phyloP scores from a whole-genome alignment of 352 stramenopile species.

The Hyaloperonospora arabidopsidis region DNA sequence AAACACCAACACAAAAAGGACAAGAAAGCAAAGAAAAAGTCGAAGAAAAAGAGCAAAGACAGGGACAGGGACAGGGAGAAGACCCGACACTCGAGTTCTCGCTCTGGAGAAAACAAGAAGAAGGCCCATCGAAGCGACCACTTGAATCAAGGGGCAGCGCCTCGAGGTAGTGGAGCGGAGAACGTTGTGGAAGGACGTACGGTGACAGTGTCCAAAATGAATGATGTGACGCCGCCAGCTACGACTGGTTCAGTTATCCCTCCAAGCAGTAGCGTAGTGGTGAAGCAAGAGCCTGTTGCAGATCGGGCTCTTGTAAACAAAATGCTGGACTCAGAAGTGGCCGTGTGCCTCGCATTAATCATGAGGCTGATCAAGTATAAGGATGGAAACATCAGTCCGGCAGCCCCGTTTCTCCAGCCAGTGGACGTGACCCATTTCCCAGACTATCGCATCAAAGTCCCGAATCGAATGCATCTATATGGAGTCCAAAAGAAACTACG shows the following conservation, averaged over 20 bases:
- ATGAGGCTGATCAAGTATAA: conserved; percentile 86
- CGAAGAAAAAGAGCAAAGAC: conserved; percentile 69
- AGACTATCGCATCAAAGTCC: conserved; percentile 81
- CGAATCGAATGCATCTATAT: conserved; percentile 79
- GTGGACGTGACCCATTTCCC: conserved; percentile 78
- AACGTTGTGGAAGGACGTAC: conserved; percentile 3
- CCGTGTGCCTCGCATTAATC: conserved; percentile 49
- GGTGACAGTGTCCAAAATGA: background rate
- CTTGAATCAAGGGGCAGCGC: conserved; percentile 2
- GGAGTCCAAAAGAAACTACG: conserved; percentile 79
- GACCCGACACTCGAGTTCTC: conserved; percentile 29
- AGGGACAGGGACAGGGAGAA: conserved; percentile 48
- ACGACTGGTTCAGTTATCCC: conserved; percentile 4
- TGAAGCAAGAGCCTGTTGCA: conserved; percentile 20
- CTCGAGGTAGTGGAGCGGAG: conserved; percentile 7
- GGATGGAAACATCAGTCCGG: conserved; percentile 58
- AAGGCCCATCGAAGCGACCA: conserved; percentile 32
- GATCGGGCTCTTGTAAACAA: conserved; percentile 18
- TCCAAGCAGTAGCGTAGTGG: conserved; percentile 17
- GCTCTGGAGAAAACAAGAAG: conserved; percentile 33
- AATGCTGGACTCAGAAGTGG: conserved; percentile 52
- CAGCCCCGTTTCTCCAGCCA: conserved; percentile 70
- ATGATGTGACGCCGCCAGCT: background rate
- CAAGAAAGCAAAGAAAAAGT: conserved; percentile 68
- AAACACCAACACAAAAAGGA: conserved; percentile 56